phyloP scores from a whole-genome alignment of 2,329 filamentous ascomycete genomes.

The Clarireedia monteithiana region DNA sequence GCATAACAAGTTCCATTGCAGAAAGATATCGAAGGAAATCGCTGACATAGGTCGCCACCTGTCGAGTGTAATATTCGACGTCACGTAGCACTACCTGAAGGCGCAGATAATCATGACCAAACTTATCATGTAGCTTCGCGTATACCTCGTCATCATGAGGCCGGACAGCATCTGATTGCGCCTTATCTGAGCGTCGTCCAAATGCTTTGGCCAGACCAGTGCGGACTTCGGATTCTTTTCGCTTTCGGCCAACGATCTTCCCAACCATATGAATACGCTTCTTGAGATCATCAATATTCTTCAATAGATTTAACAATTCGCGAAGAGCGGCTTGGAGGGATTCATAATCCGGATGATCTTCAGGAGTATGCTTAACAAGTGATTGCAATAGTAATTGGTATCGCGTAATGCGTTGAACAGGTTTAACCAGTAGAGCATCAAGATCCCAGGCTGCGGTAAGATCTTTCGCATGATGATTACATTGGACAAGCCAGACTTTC shows the following conservation, averaged over 20 bases:
- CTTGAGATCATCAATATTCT: slow-evolving; percentile 91
- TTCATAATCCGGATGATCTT: slow-evolving; percentile 74
- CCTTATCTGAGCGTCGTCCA: slow-evolving; percentile 53
- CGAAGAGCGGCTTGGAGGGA: slow-evolving; percentile 49
- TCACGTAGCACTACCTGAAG: slow-evolving; percentile 81
- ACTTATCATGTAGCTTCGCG: slow-evolving; percentile 72
- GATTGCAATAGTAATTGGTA: slow-evolving; percentile 82
- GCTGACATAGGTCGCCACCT: slow-evolving; percentile 70
- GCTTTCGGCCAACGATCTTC: slow-evolving; percentile 74
- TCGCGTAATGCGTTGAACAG: slow-evolving; percentile 88
- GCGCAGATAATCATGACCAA: slow-evolving; percentile 85
- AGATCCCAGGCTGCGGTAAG: slow-evolving; percentile 91
- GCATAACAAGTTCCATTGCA: slow-evolving; percentile 77
- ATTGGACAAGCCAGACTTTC: slow-evolving; percentile 86
- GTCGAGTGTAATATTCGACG: slow-evolving; percentile 86
- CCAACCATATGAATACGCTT: slow-evolving; percentile 90
- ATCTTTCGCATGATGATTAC: slow-evolving; percentile 84
- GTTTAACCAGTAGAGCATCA: slow-evolving; percentile 94
- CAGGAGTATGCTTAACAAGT: slow-evolving; percentile 69
- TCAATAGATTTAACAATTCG: slow-evolving; percentile 56
- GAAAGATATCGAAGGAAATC: slow-evolving; percentile 74
- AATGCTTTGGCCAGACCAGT: slow-evolving; percentile 83
- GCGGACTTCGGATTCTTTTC: slow-evolving; percentile 82
- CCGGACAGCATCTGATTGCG: slow-evolving; percentile 64
- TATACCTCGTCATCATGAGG: slow-evolving; percentile 72